These are phyloP conservation scores for Penicillium simplicissimum DNA, from an alignment of 495 filamentous ascomycete genomes.

Conservation along the genomic window DNA sequence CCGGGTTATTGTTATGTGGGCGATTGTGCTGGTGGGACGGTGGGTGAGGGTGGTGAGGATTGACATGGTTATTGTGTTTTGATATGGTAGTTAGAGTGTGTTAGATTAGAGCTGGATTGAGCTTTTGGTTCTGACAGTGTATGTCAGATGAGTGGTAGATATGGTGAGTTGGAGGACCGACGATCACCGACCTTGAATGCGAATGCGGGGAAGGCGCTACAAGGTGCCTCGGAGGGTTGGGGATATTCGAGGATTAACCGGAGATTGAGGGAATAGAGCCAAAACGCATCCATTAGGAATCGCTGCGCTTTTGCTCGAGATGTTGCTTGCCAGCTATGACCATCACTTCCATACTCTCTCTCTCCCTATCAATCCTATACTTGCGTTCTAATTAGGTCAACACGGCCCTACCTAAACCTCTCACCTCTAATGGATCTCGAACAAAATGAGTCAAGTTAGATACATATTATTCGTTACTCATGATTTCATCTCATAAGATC, in stretches of 20 bases:
- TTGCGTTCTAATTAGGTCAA: background rate
- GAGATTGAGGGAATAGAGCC: background rate
- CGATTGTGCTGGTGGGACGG: conserved; percentile 21
- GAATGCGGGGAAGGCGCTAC: conserved; percentile 12
- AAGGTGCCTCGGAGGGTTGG: conserved; percentile 4
- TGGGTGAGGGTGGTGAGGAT: conserved; percentile 22
- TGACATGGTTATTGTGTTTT: background rate
- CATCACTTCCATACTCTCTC: background rate
- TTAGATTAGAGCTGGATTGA: too few relatives aligned
- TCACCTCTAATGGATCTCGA: background rate
- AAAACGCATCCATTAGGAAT: background rate
- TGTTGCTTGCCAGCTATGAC: background rate
- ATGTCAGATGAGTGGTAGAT: background rate
- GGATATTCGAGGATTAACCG: background rate
- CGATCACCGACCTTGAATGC: conserved; percentile 17
- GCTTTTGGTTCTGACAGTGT: too few relatives aligned
- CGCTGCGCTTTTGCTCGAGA: background rate
- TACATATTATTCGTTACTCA: conserved; percentile 4
- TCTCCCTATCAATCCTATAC: background rate
- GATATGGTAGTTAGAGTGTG: background rate
- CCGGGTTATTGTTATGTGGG: conserved; percentile 26
- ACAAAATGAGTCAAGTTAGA: background rate
- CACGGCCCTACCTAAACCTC: background rate
- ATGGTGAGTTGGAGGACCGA: conserved; percentile 5
- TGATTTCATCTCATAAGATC: background rate